Percentiles rank a stretch among this genome's conserved stretches.
Conservation (phyloP, 768 basidiomycete species). For the Hebeloma cylindrosporum region DNA sequence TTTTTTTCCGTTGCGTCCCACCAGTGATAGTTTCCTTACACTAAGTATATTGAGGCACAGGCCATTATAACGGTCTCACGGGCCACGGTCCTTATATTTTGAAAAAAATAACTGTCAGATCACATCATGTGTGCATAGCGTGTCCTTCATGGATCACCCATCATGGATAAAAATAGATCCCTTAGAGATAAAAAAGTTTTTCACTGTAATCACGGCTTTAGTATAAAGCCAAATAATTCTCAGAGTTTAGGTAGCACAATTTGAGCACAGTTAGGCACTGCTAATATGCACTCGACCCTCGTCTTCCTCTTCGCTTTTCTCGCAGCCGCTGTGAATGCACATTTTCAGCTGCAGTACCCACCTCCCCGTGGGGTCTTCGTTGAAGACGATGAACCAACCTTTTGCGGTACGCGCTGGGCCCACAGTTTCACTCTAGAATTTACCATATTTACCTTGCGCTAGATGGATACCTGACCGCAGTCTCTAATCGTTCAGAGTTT, state of each 20-base stretch:
- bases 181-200: slow-evolving; percentile 9
- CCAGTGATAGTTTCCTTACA: no score
- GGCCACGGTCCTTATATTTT: no score
- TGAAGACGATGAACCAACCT: slow-evolving; percentile 53
- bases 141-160: not conserved
- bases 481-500: slow-evolving; percentile 63
- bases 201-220: no score
- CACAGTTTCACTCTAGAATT: not conserved
- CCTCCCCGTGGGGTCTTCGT: slow-evolving; percentile 68
- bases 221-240: not conserved
- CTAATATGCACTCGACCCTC: slow-evolving; percentile 16
- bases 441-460: slow-evolving; percentile 5
- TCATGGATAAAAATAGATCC: slow-evolving; percentile 8
- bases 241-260: slow-evolving; percentile 26
- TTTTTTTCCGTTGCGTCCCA: no score
- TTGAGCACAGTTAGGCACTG: no score
- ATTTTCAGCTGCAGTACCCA: slow-evolving; percentile 83
- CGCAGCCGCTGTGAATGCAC: slow-evolving; percentile 53
- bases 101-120: no score
- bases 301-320: slow-evolving; percentile 35
- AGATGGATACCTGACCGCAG: slow-evolving; percentile 64
- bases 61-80: no score
- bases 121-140: no score
- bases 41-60: no score
- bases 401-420: slow-evolving; percentile 54